These are phyloP conservation scores for Pestalotiopsis sp. DNA, from an alignment of 2,329 filamentous ascomycete species.

Conservation along the genomic window DNA sequence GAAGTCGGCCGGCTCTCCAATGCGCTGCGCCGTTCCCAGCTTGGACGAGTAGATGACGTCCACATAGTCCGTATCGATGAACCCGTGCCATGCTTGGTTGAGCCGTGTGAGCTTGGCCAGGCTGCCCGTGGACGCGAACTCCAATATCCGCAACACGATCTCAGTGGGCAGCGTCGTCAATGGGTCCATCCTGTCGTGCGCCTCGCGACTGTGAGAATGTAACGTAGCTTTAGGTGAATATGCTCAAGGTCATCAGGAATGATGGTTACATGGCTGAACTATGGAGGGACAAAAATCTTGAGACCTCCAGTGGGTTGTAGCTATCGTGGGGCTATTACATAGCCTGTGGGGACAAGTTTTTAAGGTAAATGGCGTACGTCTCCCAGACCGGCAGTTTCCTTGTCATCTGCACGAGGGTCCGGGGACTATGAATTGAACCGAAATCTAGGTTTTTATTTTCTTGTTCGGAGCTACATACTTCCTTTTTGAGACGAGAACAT, in stretches of 20 bases:
- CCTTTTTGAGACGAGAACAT: too few species aligned
- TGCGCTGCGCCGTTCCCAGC: slow-evolving; percentile 5
- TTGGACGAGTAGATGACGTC: slow-evolving; percentile 22
- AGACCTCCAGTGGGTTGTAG: slow-evolving; percentile 6
- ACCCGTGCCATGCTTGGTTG: slow-evolving; percentile 21
- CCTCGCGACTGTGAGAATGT: neutral
- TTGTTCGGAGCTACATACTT: too few species aligned
- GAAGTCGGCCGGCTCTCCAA: slow-evolving; percentile 10
- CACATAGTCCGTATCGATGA: slow-evolving; percentile 22
- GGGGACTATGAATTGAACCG: too few species aligned
- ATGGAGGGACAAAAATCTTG: neutral
- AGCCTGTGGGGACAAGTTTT: neutral
- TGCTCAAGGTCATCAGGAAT: neutral
- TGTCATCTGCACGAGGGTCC: too few species aligned
- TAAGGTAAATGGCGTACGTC: neutral
- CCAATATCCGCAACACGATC: slow-evolving; percentile 23
- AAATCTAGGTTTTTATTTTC: too few species aligned
- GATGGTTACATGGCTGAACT: neutral
- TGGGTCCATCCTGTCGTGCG: slow-evolving; percentile 16
- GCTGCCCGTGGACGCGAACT: slow-evolving; percentile 18
- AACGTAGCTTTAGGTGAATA: neutral
- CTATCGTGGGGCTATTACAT: slow-evolving; percentile 9
- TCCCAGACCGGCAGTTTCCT: neutral
- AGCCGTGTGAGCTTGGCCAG: slow-evolving; percentile 18
- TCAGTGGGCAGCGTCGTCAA: slow-evolving; percentile 21